Percentiles rank a stretch among this genome's conserved stretches.
These are phyloP conservation scores for Russula sp. DNA, from an alignment of 768 basidiomycete species.

Conservation along the genomic window DNA sequence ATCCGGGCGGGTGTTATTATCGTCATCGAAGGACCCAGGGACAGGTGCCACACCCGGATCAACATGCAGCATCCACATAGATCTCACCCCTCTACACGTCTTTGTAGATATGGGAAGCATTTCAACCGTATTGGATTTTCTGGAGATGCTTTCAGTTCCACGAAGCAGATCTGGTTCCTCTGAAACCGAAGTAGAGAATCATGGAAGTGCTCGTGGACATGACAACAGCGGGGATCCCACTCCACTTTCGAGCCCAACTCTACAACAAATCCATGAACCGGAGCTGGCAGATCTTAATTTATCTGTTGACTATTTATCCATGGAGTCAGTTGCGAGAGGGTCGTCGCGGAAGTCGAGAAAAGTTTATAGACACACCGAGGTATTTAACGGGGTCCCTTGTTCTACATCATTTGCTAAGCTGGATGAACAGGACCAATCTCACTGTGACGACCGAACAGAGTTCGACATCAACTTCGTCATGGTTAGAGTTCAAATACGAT, in stretches of 20 bases:
- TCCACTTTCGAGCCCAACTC: constrained; percentile 27
- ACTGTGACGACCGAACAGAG: constrained; percentile 7
- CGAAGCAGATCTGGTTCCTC: neutral
- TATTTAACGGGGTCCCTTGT: neutral
- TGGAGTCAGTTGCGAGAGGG: constrained; percentile 10
- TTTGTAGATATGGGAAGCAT: constrained; percentile 63
- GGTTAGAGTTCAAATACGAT: constrained; percentile 66
- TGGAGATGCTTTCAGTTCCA: constrained; percentile 43
- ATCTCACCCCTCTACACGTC: constrained; percentile 65
- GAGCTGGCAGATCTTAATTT: constrained; percentile 61
- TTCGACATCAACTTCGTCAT: constrained; percentile 48
- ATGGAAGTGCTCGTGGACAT: neutral
- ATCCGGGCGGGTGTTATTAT: constrained; percentile 23
- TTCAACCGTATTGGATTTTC: constrained; percentile 46
- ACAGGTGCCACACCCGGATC: constrained; percentile 2
- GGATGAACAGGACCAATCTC: neutral
- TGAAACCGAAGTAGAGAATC: constrained; percentile 12
- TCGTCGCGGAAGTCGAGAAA: neutral
- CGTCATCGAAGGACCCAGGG: constrained; percentile 12
- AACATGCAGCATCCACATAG: constrained; percentile 39
- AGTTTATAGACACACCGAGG: neutral
- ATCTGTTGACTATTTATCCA: constrained; percentile 45
- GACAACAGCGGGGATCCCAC: constrained; percentile 11
- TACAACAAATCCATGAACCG: constrained; percentile 48
- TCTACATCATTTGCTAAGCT: constrained; percentile 2